Evolutionary conservation across 768 basidiomycete genomes (phyloP), one percentile per base, ranked within the genome.

Genomic region (Termitomyces sp.): DNA sequence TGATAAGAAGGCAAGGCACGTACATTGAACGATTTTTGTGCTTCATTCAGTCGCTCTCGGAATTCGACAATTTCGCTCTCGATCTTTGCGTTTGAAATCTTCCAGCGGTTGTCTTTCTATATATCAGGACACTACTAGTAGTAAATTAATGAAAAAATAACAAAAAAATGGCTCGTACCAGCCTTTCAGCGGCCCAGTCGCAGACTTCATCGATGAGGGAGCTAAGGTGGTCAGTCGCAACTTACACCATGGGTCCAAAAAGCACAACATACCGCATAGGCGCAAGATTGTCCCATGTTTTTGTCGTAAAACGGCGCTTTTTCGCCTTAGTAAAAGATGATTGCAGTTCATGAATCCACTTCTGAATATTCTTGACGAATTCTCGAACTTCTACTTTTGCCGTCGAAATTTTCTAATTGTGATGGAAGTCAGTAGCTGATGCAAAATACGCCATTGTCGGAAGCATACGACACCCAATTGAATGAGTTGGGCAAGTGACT

Each of bases 171-270:
- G 50, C 32, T 24, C 61, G 1, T 39, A 65, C 66, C 62, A 67
- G 53, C 32, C 63, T 48, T 4, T 44, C 38, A 12, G 50, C n/a
- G 5, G 64, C 66, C 66, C 66, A 67, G 20, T 2, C 8, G 38
- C 66, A 67, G 12, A 67, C 60, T 18, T 65, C 62, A 22, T 65
- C 55, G 11, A 67, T 58, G 12, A 67, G 44, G 11, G 59, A 36
- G 2, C 66, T 67, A 9, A 20, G n/a, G 18, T 32, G 40, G 9
- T 22, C 12, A 16, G 28, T 36, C 15, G 36, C 28, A 39, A 58
- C 39, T 22, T 16, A 39, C 18, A 15, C 13, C 6, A 42, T 9
- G 46, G 4, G 22, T 22, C n/a, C n/a, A n/a, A 15, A 46, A 28
- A 45, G 7, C 15, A 12, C 8, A 3, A 56, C 66, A 39, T 6